Percentiles rank a stretch among this genome's conserved stretches.
Evolutionary conservation across 169 alveolate species (phyloP).

Genomic region (Eimeria sp.): DNA sequence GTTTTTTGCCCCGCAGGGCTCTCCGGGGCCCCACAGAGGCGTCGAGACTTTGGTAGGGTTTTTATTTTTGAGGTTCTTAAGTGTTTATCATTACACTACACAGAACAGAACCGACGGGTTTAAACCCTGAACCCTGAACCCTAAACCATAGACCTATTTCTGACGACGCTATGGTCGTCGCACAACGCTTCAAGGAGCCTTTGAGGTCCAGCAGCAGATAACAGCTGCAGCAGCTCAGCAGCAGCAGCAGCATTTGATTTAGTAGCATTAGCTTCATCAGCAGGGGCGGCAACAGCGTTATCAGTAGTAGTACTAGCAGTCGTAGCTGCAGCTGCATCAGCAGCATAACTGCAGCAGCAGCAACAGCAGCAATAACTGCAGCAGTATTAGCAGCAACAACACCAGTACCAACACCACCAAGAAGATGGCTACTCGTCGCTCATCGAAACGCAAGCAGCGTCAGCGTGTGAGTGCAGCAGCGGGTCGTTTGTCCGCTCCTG

Average conservation of each 20-base stretch:
- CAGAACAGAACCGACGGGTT: not conserved
- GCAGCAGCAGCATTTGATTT: too few relatives aligned
- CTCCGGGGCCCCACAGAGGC: slow-evolving; percentile 8
- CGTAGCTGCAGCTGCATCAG: not conserved
- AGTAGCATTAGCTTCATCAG: too few relatives aligned
- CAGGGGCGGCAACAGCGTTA: too few relatives aligned
- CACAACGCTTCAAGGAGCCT: too few relatives aligned
- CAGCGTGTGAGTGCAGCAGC: slow-evolving; percentile 23
- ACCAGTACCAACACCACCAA: not conserved
- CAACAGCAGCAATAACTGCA: slow-evolving; percentile 32
- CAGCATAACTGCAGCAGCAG: not conserved
- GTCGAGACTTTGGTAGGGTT: not conserved
- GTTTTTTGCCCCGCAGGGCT: not conserved
- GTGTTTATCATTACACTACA: not conserved
- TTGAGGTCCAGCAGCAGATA: too few relatives aligned
- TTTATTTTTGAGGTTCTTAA: not conserved
- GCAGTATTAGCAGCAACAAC: slow-evolving; percentile 45
- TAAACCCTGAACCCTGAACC: not conserved
- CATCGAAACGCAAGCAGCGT: slow-evolving; percentile 49
- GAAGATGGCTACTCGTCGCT: slow-evolving; percentile 10
- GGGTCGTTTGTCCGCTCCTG: not conserved
- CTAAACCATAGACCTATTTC: not conserved
- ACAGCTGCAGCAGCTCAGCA: too few relatives aligned
- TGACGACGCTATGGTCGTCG: not conserved
- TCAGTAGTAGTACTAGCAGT: too few relatives aligned